phyloP scores from a whole-genome alignment of 2,329 filamentous ascomycete species.

The Thelonectria blattea region DNA sequence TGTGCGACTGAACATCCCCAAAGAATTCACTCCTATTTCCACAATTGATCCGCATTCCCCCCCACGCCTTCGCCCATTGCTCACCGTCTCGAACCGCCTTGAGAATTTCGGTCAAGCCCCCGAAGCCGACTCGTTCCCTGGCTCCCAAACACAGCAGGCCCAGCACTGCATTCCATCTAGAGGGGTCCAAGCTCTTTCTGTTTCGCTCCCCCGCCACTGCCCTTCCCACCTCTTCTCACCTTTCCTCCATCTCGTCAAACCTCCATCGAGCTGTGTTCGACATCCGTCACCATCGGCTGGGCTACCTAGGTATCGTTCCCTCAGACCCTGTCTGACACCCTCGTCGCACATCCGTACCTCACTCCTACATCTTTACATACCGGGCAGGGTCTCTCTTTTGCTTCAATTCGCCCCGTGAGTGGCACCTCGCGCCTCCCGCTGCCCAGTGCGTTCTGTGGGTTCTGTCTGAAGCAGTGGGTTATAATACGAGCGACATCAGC shows the following conservation, averaged over 20 bases:
- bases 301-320: not conserved
- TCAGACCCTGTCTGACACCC: conserved; percentile 31
- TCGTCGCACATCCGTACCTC: conserved; percentile 20
- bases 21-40: conserved; percentile 2
- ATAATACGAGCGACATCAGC: conserved; percentile 17
- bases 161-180: conserved; percentile 31
- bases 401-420: conserved; percentile 25
- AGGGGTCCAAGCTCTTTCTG: conserved; percentile 34
- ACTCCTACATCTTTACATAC: conserved; percentile 10
- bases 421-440: conserved; percentile 15
- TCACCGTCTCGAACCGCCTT: conserved; percentile 6
- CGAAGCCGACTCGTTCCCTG: not conserved
- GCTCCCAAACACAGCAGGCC: not conserved
- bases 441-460: conserved; percentile 16
- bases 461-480: conserved; percentile 15
- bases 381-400: conserved; percentile 20
- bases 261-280: conserved; percentile 11
- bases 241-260: conserved; percentile 21
- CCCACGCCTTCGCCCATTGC: not conserved
- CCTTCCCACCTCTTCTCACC: conserved; percentile 12
- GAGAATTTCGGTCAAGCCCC: conserved; percentile 9
- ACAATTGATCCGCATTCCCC: conserved; percentile 10
- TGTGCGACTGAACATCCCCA: not conserved
- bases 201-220: conserved; percentile 28
- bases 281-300: too few relatives aligned